Evolutionary conservation across 225 moss, liverwort and hornwort genomes (phyloP).

Genomic region (Marchantia paleacea): DNA sequence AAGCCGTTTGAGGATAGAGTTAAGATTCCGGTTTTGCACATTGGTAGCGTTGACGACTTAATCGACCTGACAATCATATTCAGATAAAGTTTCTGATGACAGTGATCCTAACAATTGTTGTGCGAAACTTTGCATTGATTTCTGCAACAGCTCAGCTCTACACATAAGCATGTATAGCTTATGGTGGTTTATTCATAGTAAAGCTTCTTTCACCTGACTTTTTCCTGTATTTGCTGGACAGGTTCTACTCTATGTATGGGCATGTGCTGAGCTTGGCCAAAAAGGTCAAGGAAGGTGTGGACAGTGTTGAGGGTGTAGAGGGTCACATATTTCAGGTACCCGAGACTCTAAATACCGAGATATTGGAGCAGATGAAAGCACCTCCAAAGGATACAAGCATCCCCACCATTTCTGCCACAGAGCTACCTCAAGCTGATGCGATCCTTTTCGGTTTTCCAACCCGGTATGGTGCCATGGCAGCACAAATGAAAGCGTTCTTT

Average conservation of each 20-base stretch:
- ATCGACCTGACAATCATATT: no score
- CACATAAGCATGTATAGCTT: no score
- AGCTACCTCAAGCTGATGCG: conserved; percentile 62
- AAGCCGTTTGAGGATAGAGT: no score
- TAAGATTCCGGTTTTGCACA: no score
- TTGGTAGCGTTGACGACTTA: no score
- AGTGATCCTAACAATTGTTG: no score
- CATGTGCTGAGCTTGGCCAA: conserved; percentile 64
- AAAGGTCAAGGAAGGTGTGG: conserved; percentile 80
- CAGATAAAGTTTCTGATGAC: no score
- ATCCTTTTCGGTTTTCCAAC: conserved; percentile 72
- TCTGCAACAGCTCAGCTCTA: no score
- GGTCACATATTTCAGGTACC: conserved; percentile 57
- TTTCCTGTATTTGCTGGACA: conserved; percentile 22
- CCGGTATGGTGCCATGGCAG: conserved; percentile 76
- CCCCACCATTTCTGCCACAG: conserved; percentile 48
- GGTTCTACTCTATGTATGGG: conserved; percentile 78
- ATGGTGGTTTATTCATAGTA: no score
- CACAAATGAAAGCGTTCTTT: conserved; percentile 84
- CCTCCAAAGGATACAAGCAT: conserved; percentile 55
- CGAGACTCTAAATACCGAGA: conserved; percentile 49
- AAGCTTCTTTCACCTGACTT: no score
- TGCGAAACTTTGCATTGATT: no score
- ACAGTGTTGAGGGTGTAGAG: conserved; percentile 71
- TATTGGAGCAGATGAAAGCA: conserved; percentile 66